phyloP scores from a whole-genome alignment of 306 rosid genomes.

The Cicer chorassanicum region DNA sequence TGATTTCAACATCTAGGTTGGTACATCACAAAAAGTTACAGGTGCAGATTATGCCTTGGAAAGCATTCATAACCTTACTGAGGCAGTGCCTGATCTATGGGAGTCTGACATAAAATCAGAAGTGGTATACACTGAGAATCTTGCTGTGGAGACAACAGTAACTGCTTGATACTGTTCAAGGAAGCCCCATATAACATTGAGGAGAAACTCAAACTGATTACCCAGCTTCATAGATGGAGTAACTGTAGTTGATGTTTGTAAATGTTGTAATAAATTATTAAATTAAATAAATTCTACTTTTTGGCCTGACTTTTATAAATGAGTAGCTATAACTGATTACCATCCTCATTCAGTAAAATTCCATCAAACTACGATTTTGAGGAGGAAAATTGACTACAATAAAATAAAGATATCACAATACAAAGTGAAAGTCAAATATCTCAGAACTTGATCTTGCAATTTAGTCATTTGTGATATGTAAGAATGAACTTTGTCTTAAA shows the following conservation, averaged over 20 bases:
- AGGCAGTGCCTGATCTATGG: conserved; percentile 82
- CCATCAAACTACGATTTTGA: not conserved
- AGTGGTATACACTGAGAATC: conserved; percentile 60
- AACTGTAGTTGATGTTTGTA: not conserved
- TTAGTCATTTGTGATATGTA: not conserved
- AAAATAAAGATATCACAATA: conserved; percentile 5
- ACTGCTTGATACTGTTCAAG: conserved; percentile 52
- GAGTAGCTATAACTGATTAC: not conserved
- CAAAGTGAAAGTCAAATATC: not conserved
- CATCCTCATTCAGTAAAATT: not conserved
- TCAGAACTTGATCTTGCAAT: not conserved
- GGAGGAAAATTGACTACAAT: not conserved
- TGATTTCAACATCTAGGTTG: conserved; percentile 56
- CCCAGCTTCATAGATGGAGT: not conserved
- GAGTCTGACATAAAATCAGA: conserved; percentile 64
- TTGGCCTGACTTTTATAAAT: not conserved
- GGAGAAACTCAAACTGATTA: not conserved
- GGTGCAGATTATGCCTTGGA: conserved; percentile 86
- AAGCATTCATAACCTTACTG: conserved; percentile 79
- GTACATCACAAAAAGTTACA: conserved; percentile 68
- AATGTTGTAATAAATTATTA: not conserved
- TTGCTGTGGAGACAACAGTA: conserved; percentile 76
- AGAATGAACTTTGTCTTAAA: too few species aligned
- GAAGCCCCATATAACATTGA: not conserved
- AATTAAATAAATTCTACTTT: not conserved